Base-by-base conservation (phyloP, 495 filamentous ascomycete species). In the Tuber magnatum region DNA sequence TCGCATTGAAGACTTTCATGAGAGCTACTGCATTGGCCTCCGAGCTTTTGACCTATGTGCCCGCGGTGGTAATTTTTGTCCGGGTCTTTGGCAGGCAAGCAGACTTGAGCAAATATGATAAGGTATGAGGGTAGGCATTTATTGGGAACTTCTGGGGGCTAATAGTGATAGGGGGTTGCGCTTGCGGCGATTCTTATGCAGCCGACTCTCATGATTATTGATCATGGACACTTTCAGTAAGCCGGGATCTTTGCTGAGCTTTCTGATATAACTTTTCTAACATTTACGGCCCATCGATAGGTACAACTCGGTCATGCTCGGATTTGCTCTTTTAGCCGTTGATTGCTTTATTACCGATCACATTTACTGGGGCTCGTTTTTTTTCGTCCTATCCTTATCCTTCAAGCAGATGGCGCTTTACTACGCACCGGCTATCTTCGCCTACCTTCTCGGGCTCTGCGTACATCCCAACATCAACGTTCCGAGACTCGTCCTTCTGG, bases 371-470 rank as follows among this genome's bases (percentile, higher is more conserved):
- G 88, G 91, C 10, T 92, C 91, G 75, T 88, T 95, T 72, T 98
- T 97, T 85, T 99, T 99, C 82, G 94, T 99, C n/a, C 88, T 89
- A 2, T 92, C 94, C 24, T 85, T 99, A 38, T 92, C 92, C 20
- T 99, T 97, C 86, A 99, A 99, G 86, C 95, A 99, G 83, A 99
- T 99, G 95, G 95, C 94, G 5, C 86, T 99, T 16, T 99, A 97
- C 84, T 99, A 97, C 83, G 94, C 95, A 4, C 94, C 96, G 1
- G 90, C 90, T 20, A 90, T 98, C 72, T 97, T 97, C 83, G 91
- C 93, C 10, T 98, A 94, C 80, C 90, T 99, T 1, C 86, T 97
- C 9, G 94, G 95, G 12, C 88, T 89, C 81, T 97, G 94, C 83
- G 78, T 95, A 38, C 90, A 91, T 74, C 93, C 94, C 10, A 86